Base-by-base conservation (phyloP, 78 protist genomes). In the Dictyostelium firmibasis region DNA sequence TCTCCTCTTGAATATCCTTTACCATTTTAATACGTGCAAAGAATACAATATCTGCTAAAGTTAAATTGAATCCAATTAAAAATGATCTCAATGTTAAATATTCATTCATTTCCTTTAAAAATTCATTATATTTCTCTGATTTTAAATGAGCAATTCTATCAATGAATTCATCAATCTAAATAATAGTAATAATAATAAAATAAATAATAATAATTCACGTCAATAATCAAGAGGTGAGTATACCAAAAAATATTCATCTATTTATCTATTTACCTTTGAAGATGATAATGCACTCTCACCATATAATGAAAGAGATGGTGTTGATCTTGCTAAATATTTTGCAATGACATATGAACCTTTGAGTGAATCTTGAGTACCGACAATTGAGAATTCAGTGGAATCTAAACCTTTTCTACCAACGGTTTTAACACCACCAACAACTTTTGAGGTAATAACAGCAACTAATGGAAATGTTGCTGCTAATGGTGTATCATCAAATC, bases 371-470 rank as follows among this genome's bases (percentile, higher is more conserved):
- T 29, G 25, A 2, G 77, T 53, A 9, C 64, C 81, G 0, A 70
- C 81, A 47, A 81, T 81, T 3, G 86, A 44, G 3, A 89, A 62
- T 81, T 89, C 94, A 20, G 94, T 83, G 0, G 72, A 43, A 13
- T 89, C 94, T 4, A 81, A 43, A 31, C 94, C 94, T 84, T 89
- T 89, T 57, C 94, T 81, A 33, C 60, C 83, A 33, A 89, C 85
- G 9, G 81, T n/a, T 69, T 89, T 89, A 84, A 79, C 57, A 50
- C 87, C 81, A n/a, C 44, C 75, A 38, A 77, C 81, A 57, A 84
- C 86, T 44, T 88, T 88, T 8, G 93, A 36, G 2, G 35, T 67
- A 25, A 67, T 67, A 9, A 29, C 18, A 27, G 75, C 75, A 35
- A 89, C 83, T 23, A 89, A 89, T 89, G 94, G 94, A 75, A 89